Base-by-base conservation (phyloP, 371 early-diverging fungal species). In the Catenaria anguillulae region DNA sequence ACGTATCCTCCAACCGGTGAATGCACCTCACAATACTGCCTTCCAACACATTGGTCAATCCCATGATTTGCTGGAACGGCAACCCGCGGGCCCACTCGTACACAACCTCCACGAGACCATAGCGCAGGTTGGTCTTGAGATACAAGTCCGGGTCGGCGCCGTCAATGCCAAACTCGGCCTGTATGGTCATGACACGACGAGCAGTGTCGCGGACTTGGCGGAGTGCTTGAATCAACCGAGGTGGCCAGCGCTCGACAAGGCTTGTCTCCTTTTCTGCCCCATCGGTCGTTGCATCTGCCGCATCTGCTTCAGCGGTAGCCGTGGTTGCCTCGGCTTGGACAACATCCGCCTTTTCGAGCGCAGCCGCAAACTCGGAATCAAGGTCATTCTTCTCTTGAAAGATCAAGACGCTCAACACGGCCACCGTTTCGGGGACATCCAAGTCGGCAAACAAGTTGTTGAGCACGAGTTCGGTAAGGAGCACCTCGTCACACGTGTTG, bases 1-100 rank as follows among this genome's bases (percentile, higher is more conserved):
- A 89, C 0, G 94, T 89, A 72, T 99, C 99, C 65, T 97, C 95
- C 62, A 99, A 75, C 59, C 99, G 81, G 62, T 90, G 86, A 63
- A 99, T 98, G 61, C 92, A 90, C 55, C 99, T 80, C 4, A 99
- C 99, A 68, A 99, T 95, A 17, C 90, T 88, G 4, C 87, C 96
- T 81, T 98, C 98, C 69, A 95, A 83, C 2, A 95, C 90, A 66
- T 91, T 92, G 0, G 99, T 97, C 42, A 91, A 78, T 42, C 87
- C 83, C 2, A 93, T 94, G 67, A 99, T 94, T 62, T 90, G 83
- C 64, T 87, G 85, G 76, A 99, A 99, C 13, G 90, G 80, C 78
- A 88, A 74, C 31, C 97, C 98, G 33, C 84, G 75, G 2, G 98
- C 98, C 99, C 99, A 99, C 75, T 93, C 91, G 71, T 94, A 93